These are phyloP conservation scores for Comarum palustre DNA, from an alignment of 306 rosid species.

Conservation along the genomic window DNA sequence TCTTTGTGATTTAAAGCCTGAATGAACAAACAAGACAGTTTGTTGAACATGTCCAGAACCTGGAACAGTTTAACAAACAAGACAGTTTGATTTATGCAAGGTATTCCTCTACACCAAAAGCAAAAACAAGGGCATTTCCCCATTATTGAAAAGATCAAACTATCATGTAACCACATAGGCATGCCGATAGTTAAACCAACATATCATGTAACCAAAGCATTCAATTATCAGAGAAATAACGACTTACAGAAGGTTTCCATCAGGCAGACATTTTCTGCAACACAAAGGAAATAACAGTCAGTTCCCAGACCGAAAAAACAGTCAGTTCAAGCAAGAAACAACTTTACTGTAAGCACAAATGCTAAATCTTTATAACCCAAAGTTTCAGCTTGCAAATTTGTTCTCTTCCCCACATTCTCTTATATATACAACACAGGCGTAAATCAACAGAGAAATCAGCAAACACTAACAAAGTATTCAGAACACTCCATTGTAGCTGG, in stretches of 20 bases:
- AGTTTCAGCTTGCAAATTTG: background rate
- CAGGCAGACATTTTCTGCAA: slow-evolving; percentile 76
- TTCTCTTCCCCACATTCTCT: slow-evolving; percentile 8
- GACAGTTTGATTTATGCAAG: too few species aligned
- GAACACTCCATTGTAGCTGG: background rate
- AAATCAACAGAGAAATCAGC: background rate
- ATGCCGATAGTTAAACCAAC: background rate
- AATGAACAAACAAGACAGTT: background rate
- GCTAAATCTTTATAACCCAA: background rate
- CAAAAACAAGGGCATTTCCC: background rate
- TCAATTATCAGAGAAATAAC: background rate
- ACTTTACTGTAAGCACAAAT: background rate
- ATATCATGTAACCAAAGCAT: background rate
- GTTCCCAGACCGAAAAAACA: background rate
- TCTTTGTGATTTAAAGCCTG: background rate
- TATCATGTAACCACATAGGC: background rate
- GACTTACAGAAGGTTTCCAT: slow-evolving; percentile 94
- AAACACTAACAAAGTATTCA: background rate
- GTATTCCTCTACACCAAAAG: background rate
- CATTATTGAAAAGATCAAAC: background rate
- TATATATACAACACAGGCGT: background rate
- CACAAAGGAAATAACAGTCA: slow-evolving; percentile 3
- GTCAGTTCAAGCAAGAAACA: slow-evolving; percentile 29
- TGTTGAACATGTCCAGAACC: background rate
- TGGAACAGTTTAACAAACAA: background rate